Evolutionary conservation across 768 basidiomycete species (phyloP), one percentile per base, ranked within the genome.

Genomic region (Leccinum incarnatum): DNA sequence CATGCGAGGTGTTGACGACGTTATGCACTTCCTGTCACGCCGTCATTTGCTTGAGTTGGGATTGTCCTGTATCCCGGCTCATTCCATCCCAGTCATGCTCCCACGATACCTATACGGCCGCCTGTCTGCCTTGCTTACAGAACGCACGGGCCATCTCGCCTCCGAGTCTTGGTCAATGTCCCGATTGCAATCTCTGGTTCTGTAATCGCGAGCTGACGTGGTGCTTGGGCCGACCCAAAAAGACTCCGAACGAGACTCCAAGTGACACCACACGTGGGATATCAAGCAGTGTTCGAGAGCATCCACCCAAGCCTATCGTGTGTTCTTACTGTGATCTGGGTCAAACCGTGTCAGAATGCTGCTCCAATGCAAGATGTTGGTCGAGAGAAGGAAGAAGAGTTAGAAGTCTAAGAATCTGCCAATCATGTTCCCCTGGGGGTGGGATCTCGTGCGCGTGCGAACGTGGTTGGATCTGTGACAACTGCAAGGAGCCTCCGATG

Each of bases 141-240:
- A 52, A 4, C 15, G 47, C 46, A 7, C 32, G 30, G n/a, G 11
- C 10, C 4, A 25, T 55, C 1, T 63, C 62, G 11, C 14, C 36
- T 23, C 60, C 30, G 30, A 30, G 30, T 30, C 10, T 69, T 0
- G 66, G 61, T 23, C 50, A 67, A 55, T 68, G 69, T 40, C 68
- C 68, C n/a, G 15, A 53, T 9, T 70, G 66, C 46, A 12, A 59
- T 23, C 56, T 59, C 50, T 70, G 68, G 68, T 65, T 60, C 51
- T 68, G 66, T 48, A 8, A 21, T 11, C 9, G 19, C 5, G 69
- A 70, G 5, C 21, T 69, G 56, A 59, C 48, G 2, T 70, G 68
- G 68, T 70, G 68, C 51, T 45, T 55, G 1, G 68, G 69, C 42
- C 66, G 69, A 52, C 68, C 68, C 2, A 65, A 37, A 36, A 51